A percentile compares a stretch with the other conserved stretches of the same genome.
Conservation (phyloP, 192 early-diverging fungal species). For the Gaertneriomyces semiglobifer region DNA sequence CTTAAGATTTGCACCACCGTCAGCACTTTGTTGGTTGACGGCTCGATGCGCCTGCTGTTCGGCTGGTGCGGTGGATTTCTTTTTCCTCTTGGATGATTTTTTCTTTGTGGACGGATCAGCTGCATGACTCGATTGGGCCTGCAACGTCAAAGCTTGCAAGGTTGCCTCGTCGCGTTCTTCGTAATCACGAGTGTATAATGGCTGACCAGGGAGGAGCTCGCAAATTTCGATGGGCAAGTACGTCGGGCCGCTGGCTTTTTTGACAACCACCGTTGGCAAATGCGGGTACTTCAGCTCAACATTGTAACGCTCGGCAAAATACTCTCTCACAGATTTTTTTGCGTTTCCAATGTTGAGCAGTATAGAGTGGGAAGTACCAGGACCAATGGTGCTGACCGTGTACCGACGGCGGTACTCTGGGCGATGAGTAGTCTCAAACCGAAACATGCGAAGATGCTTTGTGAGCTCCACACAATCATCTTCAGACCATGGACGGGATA, state of each 20-base stretch:
- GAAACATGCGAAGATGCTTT: conserved; percentile 10
- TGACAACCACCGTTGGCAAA: conserved; percentile 12
- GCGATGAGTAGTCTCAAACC: conserved; percentile 8
- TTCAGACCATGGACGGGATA: conserved; percentile 4
- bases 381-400: not conserved
- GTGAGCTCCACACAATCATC: conserved; percentile 23
- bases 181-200: not conserved
- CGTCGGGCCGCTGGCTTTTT: conserved; percentile 10
- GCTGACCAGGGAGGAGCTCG: conserved; percentile 14
- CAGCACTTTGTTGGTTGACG: not conserved
- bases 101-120: not conserved
- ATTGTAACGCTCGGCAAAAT: conserved; percentile 11
- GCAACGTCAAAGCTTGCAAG: too few relatives aligned
- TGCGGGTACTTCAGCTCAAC: not conserved
- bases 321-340: not conserved
- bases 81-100: not conserved
- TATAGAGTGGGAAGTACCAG: not conserved
- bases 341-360: conserved; percentile 1
- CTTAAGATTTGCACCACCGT: not conserved
- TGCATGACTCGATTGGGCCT: too few relatives aligned
- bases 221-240: conserved; percentile 23
- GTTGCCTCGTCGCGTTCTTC: not conserved
- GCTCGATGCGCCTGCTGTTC: not conserved
- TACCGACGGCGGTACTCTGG: conserved; percentile 19
- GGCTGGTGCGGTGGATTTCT: not conserved